These are phyloP conservation scores for Clarkia xantiana DNA, from an alignment of 345 rosid genomes.

Conservation along the genomic window DNA sequence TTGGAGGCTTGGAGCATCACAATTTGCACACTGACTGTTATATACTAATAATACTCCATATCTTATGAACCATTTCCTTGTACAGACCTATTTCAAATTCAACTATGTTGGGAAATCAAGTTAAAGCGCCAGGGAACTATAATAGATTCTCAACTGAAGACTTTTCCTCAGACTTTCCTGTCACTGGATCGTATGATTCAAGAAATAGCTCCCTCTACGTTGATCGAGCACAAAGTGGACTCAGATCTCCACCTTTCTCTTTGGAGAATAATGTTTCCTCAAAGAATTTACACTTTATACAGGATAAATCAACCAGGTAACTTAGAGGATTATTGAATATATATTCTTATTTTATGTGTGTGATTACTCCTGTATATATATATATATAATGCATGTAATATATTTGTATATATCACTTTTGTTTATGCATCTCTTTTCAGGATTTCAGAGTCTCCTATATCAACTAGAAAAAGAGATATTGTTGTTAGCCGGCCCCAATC, in stretches of 20 bases:
- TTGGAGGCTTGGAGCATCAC: not conserved
- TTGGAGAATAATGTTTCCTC: conserved; percentile 16
- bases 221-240: conserved; percentile 28
- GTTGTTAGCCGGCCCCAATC: conserved; percentile 14
- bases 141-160: conserved; percentile 18
- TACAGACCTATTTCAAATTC: conserved; percentile 32
- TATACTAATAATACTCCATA: not conserved
- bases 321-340: not conserved
- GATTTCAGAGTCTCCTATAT: conserved; percentile 33
- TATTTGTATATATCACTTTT: not conserved
- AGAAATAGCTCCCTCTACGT: conserved; percentile 11
- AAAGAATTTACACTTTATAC: conserved; percentile 19
- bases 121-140: conserved; percentile 20
- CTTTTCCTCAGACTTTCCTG: conserved; percentile 17
- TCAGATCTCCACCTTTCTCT: conserved; percentile 25
- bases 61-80: not conserved
- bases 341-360: not conserved
- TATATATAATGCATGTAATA: conserved; percentile 1
- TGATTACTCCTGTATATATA: not conserved
- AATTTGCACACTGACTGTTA: not conserved
- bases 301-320: conserved; percentile 38
- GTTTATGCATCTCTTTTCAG: conserved; percentile 13
- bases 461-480: conserved; percentile 24
- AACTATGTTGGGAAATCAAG: conserved; percentile 22
- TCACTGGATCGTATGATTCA: conserved; percentile 15